phyloP scores from a whole-genome alignment of 1,284 basidiomycete genomes.

The Athelia psychrophila region DNA sequence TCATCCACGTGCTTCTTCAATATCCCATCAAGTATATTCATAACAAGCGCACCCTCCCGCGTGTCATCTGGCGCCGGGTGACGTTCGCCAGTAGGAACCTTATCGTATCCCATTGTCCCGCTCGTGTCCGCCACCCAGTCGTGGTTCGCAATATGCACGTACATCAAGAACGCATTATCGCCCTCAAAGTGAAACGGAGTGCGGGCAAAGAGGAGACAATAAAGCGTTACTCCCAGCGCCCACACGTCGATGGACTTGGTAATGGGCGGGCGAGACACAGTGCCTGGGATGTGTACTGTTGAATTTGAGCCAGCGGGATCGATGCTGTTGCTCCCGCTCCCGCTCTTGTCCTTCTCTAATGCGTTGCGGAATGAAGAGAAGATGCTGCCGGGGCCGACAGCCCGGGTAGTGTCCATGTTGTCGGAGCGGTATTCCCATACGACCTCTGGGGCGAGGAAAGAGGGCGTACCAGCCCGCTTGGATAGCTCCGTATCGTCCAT shows the following conservation, averaged over 20 bases:
- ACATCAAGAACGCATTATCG: conserved; percentile 59
- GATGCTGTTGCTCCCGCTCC: conserved; percentile 11
- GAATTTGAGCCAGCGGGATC: conserved; percentile 19
- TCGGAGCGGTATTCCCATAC: conserved; percentile 33
- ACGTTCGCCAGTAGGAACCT: conserved; percentile 52
- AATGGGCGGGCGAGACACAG: conserved; percentile 45
- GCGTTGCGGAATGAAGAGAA: conserved; percentile 5
- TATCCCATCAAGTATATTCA: conserved; percentile 66
- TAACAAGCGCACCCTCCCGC: conserved; percentile 50
- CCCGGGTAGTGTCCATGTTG: conserved; percentile 10
- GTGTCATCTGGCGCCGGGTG: conserved; percentile 27
- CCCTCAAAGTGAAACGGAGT: conserved; percentile 68
- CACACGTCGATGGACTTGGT: conserved; percentile 91
- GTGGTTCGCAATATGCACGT: conserved; percentile 72
- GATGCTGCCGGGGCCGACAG: neutral
- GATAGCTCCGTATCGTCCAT: conserved; percentile 87
- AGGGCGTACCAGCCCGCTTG: conserved; percentile 94
- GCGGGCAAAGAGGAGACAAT: conserved; percentile 81
- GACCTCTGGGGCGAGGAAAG: conserved; percentile 98
- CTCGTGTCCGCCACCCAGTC: conserved; percentile 57
- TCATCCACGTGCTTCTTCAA: conserved; percentile 78
- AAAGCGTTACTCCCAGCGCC: conserved; percentile 88
- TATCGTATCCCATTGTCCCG: conserved; percentile 66
- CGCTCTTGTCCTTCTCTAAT: neutral
- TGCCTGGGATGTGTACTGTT: conserved; percentile 18